Base-by-base conservation (phyloP, 768 basidiomycete species). In the Auricularia auricula-judae region DNA sequence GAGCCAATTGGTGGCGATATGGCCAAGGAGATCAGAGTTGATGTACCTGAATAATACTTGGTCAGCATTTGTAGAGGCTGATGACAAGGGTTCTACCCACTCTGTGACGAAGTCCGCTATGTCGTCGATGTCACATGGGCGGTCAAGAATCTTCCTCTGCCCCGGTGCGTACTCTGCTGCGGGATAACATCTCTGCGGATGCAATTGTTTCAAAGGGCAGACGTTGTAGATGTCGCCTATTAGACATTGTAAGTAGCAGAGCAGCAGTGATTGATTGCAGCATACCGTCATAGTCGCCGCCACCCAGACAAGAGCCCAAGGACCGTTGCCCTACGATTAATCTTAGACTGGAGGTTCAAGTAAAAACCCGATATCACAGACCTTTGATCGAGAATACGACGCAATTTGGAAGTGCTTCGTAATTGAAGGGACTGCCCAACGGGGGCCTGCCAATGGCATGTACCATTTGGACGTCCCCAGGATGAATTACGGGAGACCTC, bases 41-140 rank as follows among this genome's bases (percentile, higher is more conserved):
- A 42, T 42, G 12, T 42, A 42, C 39, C 39, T 42, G 3, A 29
- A 42, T 42, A 42, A 42, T 42, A 8, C 39, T 8, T 14, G 0
- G 7, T 39, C 23, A 33, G 21, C 8, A 65, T 36, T 61, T 12
- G 60, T 23, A 42, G 21, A 29, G 33, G 2, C n/a, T 51, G 44
- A 33, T 59, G 47, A 3, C 36, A 53, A 36, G 39, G 75, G 81
- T 65, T 67, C 82, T 64, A 88, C 85, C 65, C 84, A 89, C 64
- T 89, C 85, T 62, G 84, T 79, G 1, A 90, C 80, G 69, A 89
- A 90, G 61, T 87, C 82, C 0, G 83, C 84, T 10, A 90, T 81
- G 70, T 89, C 87, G 0, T 72, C 72, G 78, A 86, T 85, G 1
- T 81, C 84, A 68, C 84, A 82, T 2, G 76, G 78, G 1, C 75